Evolutionary conservation across 2,329 filamentous ascomycete species (phyloP).

Genomic region (Botrytis deweyae): DNA sequence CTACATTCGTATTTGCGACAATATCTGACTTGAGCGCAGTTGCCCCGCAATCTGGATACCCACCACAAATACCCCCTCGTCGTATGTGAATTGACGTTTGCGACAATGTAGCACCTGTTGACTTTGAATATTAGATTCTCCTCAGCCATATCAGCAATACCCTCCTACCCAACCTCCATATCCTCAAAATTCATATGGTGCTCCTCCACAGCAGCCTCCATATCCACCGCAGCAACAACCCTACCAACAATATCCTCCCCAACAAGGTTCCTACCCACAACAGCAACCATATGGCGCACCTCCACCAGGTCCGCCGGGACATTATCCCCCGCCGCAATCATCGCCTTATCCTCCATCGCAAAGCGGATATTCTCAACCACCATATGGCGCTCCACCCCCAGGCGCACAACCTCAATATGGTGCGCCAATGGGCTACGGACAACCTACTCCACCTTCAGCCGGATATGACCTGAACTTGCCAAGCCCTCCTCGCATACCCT

Average conservation of each 20-base stretch:
- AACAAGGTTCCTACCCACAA: slow-evolving; percentile 39
- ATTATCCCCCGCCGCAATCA: slow-evolving; percentile 44
- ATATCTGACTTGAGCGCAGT: slow-evolving; percentile 23
- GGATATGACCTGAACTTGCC: slow-evolving; percentile 63
- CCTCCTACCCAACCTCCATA: slow-evolving; percentile 27
- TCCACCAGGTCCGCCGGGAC: slow-evolving; percentile 28
- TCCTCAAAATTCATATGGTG: slow-evolving; percentile 30
- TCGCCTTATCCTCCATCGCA: slow-evolving; percentile 42
- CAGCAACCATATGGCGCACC: slow-evolving; percentile 47
- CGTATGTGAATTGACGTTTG: background rate
- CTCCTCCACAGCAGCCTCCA: slow-evolving; percentile 35
- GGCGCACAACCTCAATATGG: slow-evolving; percentile 32
- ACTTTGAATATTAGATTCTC: slow-evolving; percentile 12
- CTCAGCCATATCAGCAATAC: slow-evolving; percentile 26
- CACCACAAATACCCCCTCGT: slow-evolving; percentile 20
- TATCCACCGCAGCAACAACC: slow-evolving; percentile 23
- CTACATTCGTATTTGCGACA: slow-evolving; percentile 21
- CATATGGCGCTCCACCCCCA: slow-evolving; percentile 35
- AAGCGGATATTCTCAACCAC: slow-evolving; percentile 21
- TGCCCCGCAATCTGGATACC: slow-evolving; percentile 21
- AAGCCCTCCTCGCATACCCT: slow-evolving; percentile 61
- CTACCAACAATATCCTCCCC: slow-evolving; percentile 20
- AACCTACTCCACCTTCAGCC: slow-evolving; percentile 63
- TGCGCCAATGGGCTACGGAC: slow-evolving; percentile 27
- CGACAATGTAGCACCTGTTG: background rate